Evolutionary conservation across 106 monocot species (phyloP), one percentile per base, ranked within the genome.

Genomic region (Dioscorea zingiberensis): DNA sequence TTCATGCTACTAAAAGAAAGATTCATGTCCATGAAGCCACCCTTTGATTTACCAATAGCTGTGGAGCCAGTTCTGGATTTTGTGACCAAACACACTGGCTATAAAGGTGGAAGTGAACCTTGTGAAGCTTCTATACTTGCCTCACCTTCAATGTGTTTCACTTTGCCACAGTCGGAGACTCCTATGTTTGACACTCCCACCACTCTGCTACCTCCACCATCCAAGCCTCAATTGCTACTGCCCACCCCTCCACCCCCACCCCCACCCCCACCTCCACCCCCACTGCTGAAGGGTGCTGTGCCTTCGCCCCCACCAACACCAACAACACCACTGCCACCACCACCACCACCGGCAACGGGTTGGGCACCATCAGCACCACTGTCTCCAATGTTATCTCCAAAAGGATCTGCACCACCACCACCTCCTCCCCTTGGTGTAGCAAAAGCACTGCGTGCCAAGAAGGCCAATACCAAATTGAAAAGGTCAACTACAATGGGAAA

Each of bases 401-500:
- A 61, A 46, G 67, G 67, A 29, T 27, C 9, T 9, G 67, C 21
- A 23, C 55, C 68, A 15, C 76, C 71, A 14, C 77, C 80, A 19
- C 80, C 80, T 28, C 74, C 74, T 13, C 74, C 77, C 2, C 27
- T 44, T 1, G 30, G 55, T 60, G 66, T 47, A 27, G 65, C 51
- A 14, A 78, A 59, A 72, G 68, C 75, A 14, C 54, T 81, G 16
- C 68, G 64, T 16, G 47, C 71, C 10, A 78, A 69, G 62, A 81
- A 72, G 47, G 13, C 56, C 21, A 48, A 60, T 56, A 78, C 68
- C 16, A 85, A 81, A 44, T 30, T 85, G 78, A 85, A 81, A 68
- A 77, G 85, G 65, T 85, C 85, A 27, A 65, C 63, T 18, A 77
- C 81, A 22, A 85, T 85, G 85, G 74, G 85, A 26, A 85, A 65